These are phyloP conservation scores for Ogataea nakhonphanomensis DNA, from an alignment of 805 yeast genomes.

Conservation along the genomic window DNA sequence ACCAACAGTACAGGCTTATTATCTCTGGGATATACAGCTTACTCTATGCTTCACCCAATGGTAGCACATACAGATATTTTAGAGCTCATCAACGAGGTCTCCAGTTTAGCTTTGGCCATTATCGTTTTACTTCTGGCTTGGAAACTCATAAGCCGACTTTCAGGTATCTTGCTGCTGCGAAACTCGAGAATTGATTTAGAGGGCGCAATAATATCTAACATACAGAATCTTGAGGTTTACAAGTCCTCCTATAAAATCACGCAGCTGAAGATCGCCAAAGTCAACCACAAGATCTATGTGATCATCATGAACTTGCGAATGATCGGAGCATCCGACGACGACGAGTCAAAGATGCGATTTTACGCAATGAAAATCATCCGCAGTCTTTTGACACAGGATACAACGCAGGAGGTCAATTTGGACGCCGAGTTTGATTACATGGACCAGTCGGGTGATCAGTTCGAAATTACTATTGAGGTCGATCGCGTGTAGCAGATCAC, in stretches of 20 bases:
- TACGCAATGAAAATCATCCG: slow-evolving; percentile 44
- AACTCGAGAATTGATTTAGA: slow-evolving; percentile 44
- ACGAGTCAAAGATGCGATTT: slow-evolving; percentile 54
- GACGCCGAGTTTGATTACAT: slow-evolving; percentile 28
- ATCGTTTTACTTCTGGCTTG: slow-evolving; percentile 26
- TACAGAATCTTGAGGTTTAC: slow-evolving; percentile 50
- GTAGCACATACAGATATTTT: slow-evolving; percentile 20
- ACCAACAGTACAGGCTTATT: slow-evolving; percentile 43
- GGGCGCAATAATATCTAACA: slow-evolving; percentile 39
- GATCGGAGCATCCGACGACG: slow-evolving; percentile 71
- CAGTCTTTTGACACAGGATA: slow-evolving; percentile 28
- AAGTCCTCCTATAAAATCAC: slow-evolving; percentile 47
- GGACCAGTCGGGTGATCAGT: slow-evolving; percentile 30
- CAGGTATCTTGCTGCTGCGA: slow-evolving; percentile 50
- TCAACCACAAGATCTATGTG: slow-evolving; percentile 57
- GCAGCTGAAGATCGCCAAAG: slow-evolving; percentile 53
- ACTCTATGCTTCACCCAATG: slow-evolving; percentile 31
- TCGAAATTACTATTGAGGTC: slow-evolving; percentile 45
- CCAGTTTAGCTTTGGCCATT: slow-evolving; percentile 26
- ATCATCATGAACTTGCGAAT: slow-evolving; percentile 53
- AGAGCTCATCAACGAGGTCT: slow-evolving; percentile 22
- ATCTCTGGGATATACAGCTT: slow-evolving; percentile 34
- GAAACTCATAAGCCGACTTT: slow-evolving; percentile 45
- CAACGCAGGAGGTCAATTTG: slow-evolving; percentile 11
- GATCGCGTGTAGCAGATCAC: slow-evolving; percentile 15